Base-by-base conservation (phyloP, 306 rosid species). In the Luffa aegyptiaca region DNA sequence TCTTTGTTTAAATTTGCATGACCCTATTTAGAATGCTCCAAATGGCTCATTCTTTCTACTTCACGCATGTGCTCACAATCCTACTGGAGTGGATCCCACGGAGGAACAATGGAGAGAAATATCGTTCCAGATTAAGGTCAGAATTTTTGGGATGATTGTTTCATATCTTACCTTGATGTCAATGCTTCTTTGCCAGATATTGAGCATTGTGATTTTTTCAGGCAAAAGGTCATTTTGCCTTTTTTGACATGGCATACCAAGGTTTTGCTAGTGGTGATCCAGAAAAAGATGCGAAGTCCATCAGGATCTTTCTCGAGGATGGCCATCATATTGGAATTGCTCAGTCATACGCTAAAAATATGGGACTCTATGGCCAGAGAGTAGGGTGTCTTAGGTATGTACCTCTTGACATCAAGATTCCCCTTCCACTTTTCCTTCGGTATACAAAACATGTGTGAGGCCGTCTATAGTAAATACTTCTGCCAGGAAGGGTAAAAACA, bases 201-300 rank as follows among this genome's bases (percentile, higher is more conserved):
- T 76, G 49, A 53, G 53, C 78, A 71, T 63, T 61, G 21, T 76
- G 36, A 79, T 75, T 80, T 65, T 90, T 86, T 66, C 91, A 95
- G 98, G 90, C 83, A 55, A 95, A 93, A 83, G 93, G 93, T 68
- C 98, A 92, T 87, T 91, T 92, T 82, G 86, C 98, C 79, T 88
- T 95, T 85, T 95, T 95, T 85, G 98, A 95, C 90, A 92, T 92
- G 97, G 98, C 98, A 78, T 95, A 91, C 84, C 98, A 95, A 95
- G 98, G 98, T 83, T 95, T 95, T 89, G 99, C 99, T n/a, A 95
- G 97, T 78, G 99, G 99, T 49, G 82, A 86, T 87, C 97, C 97
- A 48, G 94, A 93, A 85, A 83, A 80, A 80, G 97, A 95, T 82
- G 99, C 93, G 55, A 91, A 90, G 82, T 89, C 97, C 71, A 91